Conservation (phyloP, 2,329 filamentous ascomycete genomes). For the Cercospora citrullina region DNA sequence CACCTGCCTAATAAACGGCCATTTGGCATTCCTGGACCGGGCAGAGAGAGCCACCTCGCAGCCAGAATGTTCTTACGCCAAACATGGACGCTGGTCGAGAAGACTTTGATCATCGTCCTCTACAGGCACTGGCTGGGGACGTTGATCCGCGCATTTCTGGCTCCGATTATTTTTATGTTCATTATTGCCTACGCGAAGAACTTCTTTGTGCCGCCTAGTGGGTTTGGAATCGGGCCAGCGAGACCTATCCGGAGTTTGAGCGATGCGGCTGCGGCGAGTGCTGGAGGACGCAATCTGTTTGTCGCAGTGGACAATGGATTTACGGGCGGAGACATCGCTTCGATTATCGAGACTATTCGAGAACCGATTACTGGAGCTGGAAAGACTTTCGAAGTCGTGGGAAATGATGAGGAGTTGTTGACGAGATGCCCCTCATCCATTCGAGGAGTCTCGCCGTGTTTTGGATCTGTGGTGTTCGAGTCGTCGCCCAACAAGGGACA, state of each 20-base stretch:
- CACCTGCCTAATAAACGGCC: neutral
- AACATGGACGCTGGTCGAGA: constrained; percentile 58
- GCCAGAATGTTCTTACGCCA: constrained; percentile 43
- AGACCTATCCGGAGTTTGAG: constrained; percentile 63
- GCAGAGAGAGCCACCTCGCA: neutral
- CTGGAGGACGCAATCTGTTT: constrained; percentile 64
- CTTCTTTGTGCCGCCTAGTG: constrained; percentile 75
- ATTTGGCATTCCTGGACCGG: neutral
- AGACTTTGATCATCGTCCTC: constrained; percentile 58
- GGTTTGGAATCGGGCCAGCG: constrained; percentile 69
- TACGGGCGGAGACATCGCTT: constrained; percentile 68
- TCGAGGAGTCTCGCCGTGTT: constrained; percentile 68
- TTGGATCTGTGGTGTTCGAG: constrained; percentile 71
- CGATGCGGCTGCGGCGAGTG: constrained; percentile 61
- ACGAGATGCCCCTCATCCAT: constrained; percentile 59
- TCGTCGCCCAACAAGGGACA: constrained; percentile 71
- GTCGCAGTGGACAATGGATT: constrained; percentile 76
- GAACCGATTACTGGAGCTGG: constrained; percentile 58
- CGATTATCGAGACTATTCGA: constrained; percentile 65
- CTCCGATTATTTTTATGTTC: constrained; percentile 55
- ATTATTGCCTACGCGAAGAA: constrained; percentile 65
- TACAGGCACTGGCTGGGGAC: constrained; percentile 57
- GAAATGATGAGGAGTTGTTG: constrained; percentile 59
- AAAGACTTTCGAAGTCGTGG: constrained; percentile 57
- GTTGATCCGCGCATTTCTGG: constrained; percentile 55